phyloP scores from a whole-genome alignment of 2,329 filamentous ascomycete genomes.

The Phaeosphaeriaceae sp. region DNA sequence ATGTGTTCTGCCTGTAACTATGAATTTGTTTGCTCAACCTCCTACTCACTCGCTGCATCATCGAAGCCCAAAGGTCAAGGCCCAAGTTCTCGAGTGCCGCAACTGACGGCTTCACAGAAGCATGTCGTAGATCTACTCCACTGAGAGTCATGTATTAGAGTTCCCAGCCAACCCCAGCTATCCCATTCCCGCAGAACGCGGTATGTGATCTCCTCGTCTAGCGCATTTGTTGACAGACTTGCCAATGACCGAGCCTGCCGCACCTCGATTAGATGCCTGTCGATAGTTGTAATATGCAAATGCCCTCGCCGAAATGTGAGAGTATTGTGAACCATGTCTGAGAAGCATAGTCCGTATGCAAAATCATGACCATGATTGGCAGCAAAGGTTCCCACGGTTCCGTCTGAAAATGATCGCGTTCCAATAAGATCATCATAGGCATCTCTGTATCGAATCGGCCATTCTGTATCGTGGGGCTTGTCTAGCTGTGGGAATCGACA shows the following conservation, averaged over 20 bases:
- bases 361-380: neutral
- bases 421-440: neutral
- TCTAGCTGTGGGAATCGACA: too few species aligned
- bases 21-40: neutral
- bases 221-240: constrained; percentile 5
- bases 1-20: too few species aligned
- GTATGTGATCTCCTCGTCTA: constrained; percentile 12
- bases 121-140: neutral
- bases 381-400: neutral
- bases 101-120: too few species aligned
- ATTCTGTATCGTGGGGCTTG: too few species aligned
- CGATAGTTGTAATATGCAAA: neutral
- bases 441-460: neutral
- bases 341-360: neutral
- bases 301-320: neutral
- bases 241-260: constrained; percentile 15
- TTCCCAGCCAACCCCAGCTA: constrained; percentile 14
- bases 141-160: neutral
- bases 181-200: constrained; percentile 8
- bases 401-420: neutral
- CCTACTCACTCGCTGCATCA: too few species aligned
- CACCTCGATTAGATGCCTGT: constrained; percentile 8
- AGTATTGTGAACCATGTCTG: neutral
- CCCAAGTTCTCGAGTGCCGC: too few species aligned
- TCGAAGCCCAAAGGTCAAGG: too few species aligned